phyloP scores from a whole-genome alignment of 1,139 yeast species.

The Hanseniaspora sp. region DNA sequence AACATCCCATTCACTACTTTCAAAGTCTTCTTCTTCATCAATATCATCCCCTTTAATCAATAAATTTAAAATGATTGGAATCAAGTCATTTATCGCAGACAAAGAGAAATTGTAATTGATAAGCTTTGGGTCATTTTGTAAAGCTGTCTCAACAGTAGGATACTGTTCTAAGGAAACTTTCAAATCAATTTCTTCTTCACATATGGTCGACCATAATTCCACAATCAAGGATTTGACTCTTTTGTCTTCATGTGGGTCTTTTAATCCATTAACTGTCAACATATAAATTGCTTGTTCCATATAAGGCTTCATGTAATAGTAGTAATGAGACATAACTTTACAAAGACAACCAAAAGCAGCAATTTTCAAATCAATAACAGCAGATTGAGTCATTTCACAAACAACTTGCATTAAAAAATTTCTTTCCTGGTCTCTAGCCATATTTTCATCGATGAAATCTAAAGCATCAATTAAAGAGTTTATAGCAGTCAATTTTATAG shows the following conservation, averaged over 20 bases:
- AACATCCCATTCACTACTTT: constrained; percentile 93
- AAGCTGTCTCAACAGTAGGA: constrained; percentile 23
- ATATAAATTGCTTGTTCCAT: constrained; percentile 96
- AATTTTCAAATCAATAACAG: constrained; percentile 71
- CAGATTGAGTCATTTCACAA: constrained; percentile 93
- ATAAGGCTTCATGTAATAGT: constrained; percentile 78
- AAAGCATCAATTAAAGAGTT: constrained; percentile 85
- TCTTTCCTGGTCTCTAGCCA: constrained; percentile 87
- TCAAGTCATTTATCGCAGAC: constrained; percentile 69
- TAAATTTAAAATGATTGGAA: constrained; percentile 71
- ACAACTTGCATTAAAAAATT: constrained; percentile 97
- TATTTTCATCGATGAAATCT: constrained; percentile 78
- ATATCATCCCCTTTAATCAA: constrained; percentile 42
- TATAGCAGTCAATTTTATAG: constrained; percentile 79
- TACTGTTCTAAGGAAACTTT: constrained; percentile 55
- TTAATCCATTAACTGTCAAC: constrained; percentile 85
- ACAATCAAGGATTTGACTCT: constrained; percentile 96
- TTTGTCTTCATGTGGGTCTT: constrained; percentile 54
- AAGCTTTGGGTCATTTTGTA: constrained; percentile 30
- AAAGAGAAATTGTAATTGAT: constrained; percentile 62
- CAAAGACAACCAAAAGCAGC: constrained; percentile 95
- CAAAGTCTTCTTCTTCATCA: constrained; percentile 70
- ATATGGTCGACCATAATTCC: constrained; percentile 95
- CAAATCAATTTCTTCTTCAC: constrained; percentile 88
- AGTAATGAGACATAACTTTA: constrained; percentile 80